A percentile compares a stretch with the other conserved stretches of the same genome.
phyloP scores from a whole-genome alignment of 805 yeast species.

The Clavispora santaluciae region DNA sequence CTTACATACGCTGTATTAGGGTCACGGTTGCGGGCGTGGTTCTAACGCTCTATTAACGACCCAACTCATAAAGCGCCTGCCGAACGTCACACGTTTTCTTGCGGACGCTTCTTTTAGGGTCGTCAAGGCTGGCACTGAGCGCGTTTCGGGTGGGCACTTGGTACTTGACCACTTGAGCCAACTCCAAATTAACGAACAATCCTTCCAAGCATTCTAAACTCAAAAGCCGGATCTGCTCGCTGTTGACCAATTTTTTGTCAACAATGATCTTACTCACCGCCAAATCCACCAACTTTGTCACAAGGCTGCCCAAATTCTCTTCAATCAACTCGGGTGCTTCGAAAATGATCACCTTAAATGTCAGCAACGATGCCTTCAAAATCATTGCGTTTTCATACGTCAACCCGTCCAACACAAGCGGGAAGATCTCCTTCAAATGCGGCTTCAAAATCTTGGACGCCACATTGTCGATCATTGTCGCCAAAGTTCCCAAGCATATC shows the following conservation, averaged over 20 bases:
- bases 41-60: constrained; percentile 6
- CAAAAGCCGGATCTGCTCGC: constrained; percentile 48
- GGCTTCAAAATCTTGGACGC: constrained; percentile 60
- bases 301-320: constrained; percentile 50
- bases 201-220: constrained; percentile 51
- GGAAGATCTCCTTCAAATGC: constrained; percentile 60
- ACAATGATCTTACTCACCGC: constrained; percentile 17
- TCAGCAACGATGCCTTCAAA: constrained; percentile 55
- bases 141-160: constrained; percentile 44
- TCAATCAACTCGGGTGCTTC: constrained; percentile 52
- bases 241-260: constrained; percentile 23
- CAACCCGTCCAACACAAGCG: constrained; percentile 66
- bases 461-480: constrained; percentile 61
- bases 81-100: constrained; percentile 74
- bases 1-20: no score
- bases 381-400: constrained; percentile 44
- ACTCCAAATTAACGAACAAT: constrained; percentile 35
- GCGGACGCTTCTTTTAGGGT: constrained; percentile 68
- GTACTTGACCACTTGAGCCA: constrained; percentile 44
- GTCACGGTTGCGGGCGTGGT: neutral
- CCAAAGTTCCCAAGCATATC: constrained; percentile 59
- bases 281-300: constrained; percentile 49
- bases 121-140: constrained; percentile 58
- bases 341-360: constrained; percentile 48
- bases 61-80: constrained; percentile 63